Evolutionary conservation across 257 asterid genomes (phyloP).

Genomic region (Plectranthus barbatus): DNA sequence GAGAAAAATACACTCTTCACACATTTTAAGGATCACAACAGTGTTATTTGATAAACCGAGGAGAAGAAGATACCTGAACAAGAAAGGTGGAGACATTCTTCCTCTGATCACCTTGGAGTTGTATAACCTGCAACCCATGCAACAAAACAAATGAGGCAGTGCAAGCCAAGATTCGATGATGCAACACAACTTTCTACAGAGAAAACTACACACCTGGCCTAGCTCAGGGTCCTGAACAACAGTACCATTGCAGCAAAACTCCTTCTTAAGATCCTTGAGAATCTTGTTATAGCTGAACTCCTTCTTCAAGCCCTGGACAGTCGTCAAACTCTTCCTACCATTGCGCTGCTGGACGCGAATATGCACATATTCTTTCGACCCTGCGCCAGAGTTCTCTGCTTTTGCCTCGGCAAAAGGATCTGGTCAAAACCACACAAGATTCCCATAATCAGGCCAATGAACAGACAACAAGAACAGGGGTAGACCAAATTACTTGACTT

Average conservation of each 20-base stretch:
- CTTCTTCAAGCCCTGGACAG: slow-evolving; percentile 76
- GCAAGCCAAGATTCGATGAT: neutral
- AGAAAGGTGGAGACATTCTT: slow-evolving; percentile 53
- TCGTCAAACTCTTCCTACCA: slow-evolving; percentile 80
- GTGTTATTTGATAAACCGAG: neutral
- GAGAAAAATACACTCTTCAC: neutral
- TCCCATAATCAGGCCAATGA: neutral
- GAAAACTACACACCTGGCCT: slow-evolving; percentile 53
- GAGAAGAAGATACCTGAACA: slow-evolving; percentile 26
- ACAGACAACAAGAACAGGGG: neutral
- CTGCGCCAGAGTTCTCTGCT: slow-evolving; percentile 76
- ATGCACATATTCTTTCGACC: slow-evolving; percentile 72
- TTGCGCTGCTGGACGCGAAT: slow-evolving; percentile 78
- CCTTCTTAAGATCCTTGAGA: slow-evolving; percentile 80
- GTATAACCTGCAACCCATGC: slow-evolving; percentile 31
- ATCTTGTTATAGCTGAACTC: slow-evolving; percentile 76
- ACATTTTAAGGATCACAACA: neutral
- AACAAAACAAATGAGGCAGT: neutral
- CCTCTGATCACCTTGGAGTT: slow-evolving; percentile 58
- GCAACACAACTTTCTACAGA: neutral
- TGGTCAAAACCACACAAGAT: slow-evolving; percentile 7
- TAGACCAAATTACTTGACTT: neutral
- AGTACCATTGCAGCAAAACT: slow-evolving; percentile 86
- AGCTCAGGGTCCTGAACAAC: slow-evolving; percentile 80
- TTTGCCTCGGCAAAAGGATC: slow-evolving; percentile 87